Conservation (phyloP, 2,329 filamentous ascomycete species). For the Ascochyta fabae region DNA sequence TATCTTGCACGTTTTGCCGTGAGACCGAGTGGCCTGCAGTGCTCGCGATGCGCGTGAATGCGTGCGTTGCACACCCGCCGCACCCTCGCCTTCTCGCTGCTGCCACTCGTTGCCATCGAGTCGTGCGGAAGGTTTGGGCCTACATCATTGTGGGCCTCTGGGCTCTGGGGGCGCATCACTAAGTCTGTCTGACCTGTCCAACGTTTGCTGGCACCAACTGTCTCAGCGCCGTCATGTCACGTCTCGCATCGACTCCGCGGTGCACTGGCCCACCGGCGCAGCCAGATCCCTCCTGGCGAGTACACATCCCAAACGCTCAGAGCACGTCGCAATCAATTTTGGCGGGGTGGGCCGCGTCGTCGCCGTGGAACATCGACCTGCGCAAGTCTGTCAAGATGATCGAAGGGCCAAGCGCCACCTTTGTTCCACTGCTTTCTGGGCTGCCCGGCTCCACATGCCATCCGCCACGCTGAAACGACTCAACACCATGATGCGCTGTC, state of each 20-base stretch:
- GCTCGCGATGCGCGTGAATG: constrained; percentile 1
- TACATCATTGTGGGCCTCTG: constrained; percentile 31
- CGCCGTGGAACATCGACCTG: constrained; percentile 3
- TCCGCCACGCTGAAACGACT: constrained; percentile 38
- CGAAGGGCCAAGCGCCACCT: constrained; percentile 16
- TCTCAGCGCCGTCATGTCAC: constrained; percentile 29
- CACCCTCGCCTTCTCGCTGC: neutral
- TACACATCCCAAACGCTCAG: constrained; percentile 10
- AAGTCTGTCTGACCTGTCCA: constrained; percentile 23
- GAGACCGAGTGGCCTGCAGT: constrained; percentile 11
- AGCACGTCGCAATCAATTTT: constrained; percentile 14
- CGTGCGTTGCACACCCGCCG: no score
- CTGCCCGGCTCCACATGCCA: constrained; percentile 20
- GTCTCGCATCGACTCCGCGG: constrained; percentile 16
- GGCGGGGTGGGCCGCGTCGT: constrained; percentile 18
- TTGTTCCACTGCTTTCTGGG: constrained; percentile 17
- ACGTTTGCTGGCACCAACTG: constrained; percentile 30
- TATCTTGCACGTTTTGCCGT: constrained; percentile 7
- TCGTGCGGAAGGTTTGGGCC: constrained; percentile 15
- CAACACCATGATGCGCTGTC: constrained; percentile 39
- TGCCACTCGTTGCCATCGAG: constrained; percentile 6
- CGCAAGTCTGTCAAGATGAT: constrained; percentile 2
- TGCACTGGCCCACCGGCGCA: constrained; percentile 9
- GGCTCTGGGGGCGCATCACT: constrained; percentile 25
- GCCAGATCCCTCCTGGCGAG: constrained; percentile 18